phyloP scores from a whole-genome alignment of 2,329 filamentous ascomycete genomes.

The Paecilomyces niveus region DNA sequence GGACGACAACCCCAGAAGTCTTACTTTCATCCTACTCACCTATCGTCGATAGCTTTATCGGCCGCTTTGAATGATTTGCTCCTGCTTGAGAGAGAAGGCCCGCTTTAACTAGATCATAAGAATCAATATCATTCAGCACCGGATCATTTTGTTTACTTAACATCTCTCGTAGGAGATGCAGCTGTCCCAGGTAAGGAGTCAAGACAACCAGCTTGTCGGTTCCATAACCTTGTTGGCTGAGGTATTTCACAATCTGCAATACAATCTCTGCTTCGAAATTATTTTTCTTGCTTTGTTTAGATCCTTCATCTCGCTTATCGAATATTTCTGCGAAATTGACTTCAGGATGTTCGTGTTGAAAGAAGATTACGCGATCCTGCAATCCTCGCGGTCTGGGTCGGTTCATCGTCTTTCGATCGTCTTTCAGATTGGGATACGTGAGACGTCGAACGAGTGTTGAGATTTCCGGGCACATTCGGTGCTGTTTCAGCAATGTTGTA shows the following conservation, averaged over 20 bases:
- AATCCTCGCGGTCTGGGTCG: conserved; percentile 51
- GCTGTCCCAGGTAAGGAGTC: conserved; percentile 65
- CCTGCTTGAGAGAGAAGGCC: conserved; percentile 53
- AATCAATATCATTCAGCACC: conserved; percentile 62
- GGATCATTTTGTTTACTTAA: conserved; percentile 56
- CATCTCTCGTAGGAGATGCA: conserved; percentile 49
- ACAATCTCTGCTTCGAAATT: conserved; percentile 60
- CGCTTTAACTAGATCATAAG: conserved; percentile 53
- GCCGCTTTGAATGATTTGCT: conserved; percentile 45
- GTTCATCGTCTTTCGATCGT: conserved; percentile 44
- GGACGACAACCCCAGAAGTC: background rate
- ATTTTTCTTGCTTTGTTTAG: conserved; percentile 55
- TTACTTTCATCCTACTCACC: conserved; percentile 40
- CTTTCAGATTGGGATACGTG: conserved; percentile 56
- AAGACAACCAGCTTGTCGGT: conserved; percentile 60
- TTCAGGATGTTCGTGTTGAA: conserved; percentile 57
- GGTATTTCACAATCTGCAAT: conserved; percentile 56
- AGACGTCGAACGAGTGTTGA: conserved; percentile 51
- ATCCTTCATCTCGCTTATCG: conserved; percentile 46
- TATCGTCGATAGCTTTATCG: conserved; percentile 60
- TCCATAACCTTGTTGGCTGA: conserved; percentile 65
- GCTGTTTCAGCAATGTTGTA: conserved; percentile 53
- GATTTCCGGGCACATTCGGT: conserved; percentile 64
- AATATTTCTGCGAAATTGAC: conserved; percentile 32
- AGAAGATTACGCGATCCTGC: conserved; percentile 54